phyloP scores from a whole-genome alignment of 345 rosid genomes.

The Eucalyptus curtisii region DNA sequence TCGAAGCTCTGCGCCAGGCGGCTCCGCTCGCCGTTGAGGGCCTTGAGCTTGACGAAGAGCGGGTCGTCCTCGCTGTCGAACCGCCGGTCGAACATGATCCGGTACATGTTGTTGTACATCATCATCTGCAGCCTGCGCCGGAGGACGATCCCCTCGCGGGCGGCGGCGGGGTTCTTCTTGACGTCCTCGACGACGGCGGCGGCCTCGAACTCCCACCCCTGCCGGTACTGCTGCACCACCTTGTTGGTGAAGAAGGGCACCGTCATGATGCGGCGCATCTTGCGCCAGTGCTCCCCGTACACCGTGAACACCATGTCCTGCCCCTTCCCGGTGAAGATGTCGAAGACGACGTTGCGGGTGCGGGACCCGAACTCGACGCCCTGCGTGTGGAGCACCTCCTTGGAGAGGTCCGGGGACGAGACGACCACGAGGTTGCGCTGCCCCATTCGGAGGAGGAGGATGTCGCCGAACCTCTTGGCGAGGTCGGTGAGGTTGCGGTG shows the following conservation, averaged over 20 bases:
- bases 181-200: constrained; percentile 67
- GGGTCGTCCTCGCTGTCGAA: constrained; percentile 92
- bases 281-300: constrained; percentile 98
- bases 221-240: constrained; percentile 66
- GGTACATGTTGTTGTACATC: constrained; percentile 98
- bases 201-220: constrained; percentile 73
- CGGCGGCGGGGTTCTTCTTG: constrained; percentile 56
- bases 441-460: constrained; percentile 78
- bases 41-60: constrained; percentile 56
- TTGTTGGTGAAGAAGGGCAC: constrained; percentile 96
- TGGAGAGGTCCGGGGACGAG: constrained; percentile 79
- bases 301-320: constrained; percentile 99
- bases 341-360: constrained; percentile 90
- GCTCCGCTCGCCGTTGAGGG: constrained; percentile 92
- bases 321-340: constrained; percentile 92
- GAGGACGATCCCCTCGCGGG: constrained; percentile 64
- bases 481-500: constrained; percentile 78
- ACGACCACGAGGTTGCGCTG: constrained; percentile 84
- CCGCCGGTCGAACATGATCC: constrained; percentile 91
- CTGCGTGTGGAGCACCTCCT: constrained; percentile 88
- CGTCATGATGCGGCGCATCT: constrained; percentile 98
- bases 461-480: constrained; percentile 64
- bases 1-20: constrained; percentile 95
- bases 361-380: constrained; percentile 95
- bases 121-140: constrained; percentile 69